Percentiles rank a stretch among this genome's conserved stretches.
Conservation (phyloP, 306 rosid species). For the Hippophae tibetana region DNA sequence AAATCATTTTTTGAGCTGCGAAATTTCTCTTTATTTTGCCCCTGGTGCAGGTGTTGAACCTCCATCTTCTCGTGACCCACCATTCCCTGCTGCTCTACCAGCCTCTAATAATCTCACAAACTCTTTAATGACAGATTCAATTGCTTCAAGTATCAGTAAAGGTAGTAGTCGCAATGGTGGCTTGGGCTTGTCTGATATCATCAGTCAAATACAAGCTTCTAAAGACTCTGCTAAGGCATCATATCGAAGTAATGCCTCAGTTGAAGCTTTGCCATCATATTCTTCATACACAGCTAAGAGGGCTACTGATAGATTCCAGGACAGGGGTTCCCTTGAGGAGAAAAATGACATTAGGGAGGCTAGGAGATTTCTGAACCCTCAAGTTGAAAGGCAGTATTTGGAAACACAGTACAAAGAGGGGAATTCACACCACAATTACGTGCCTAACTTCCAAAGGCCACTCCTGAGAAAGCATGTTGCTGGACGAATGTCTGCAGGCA, state of each 20-base stretch:
- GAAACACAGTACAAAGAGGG: slow-evolving; percentile 64
- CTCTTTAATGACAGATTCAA: slow-evolving; percentile 51
- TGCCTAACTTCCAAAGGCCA: slow-evolving; percentile 97
- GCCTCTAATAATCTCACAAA: slow-evolving; percentile 63
- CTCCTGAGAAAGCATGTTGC: slow-evolving; percentile 69
- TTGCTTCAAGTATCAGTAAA: slow-evolving; percentile 47
- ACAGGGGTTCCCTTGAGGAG: slow-evolving; percentile 57
- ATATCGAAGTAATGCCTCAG: slow-evolving; percentile 37
- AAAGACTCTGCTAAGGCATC: slow-evolving; percentile 63
- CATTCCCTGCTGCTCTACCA: slow-evolving; percentile 78
- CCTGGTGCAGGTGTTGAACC: slow-evolving; percentile 99
- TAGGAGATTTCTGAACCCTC: slow-evolving; percentile 52
- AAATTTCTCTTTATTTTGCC: slow-evolving; percentile 56
- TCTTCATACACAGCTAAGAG: slow-evolving; percentile 58
- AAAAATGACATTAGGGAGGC: slow-evolving; percentile 50
- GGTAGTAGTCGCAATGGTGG: slow-evolving; percentile 73
- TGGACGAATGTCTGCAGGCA: slow-evolving; percentile 69
- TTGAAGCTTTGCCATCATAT: slow-evolving; percentile 42
- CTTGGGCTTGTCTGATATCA: slow-evolving; percentile 81
- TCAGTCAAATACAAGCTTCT: slow-evolving; percentile 94
- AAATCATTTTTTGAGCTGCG: slow-evolving; percentile 54
- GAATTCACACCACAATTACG: slow-evolving; percentile 47
- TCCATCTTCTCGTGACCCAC: slow-evolving; percentile 99
- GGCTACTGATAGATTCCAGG: slow-evolving; percentile 51
- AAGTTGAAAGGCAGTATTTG: slow-evolving; percentile 50